Evolutionary conservation across 805 yeast genomes (phyloP).

Genomic region (Candida endomychidarum): DNA sequence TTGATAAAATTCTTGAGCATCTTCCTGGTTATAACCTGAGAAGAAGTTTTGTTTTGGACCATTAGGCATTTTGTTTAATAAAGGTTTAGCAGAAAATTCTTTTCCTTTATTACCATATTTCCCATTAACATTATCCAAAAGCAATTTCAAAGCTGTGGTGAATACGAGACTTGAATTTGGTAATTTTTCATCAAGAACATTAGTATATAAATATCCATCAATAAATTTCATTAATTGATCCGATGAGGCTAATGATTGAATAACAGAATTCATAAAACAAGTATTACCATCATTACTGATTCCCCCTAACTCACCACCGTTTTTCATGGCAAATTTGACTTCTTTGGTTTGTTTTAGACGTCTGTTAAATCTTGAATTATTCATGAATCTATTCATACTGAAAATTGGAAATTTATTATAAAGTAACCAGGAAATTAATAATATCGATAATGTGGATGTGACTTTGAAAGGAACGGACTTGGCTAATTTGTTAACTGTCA

Average conservation of each 20-base stretch:
- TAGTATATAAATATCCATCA: slow-evolving; percentile 34
- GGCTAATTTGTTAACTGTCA: slow-evolving; percentile 2
- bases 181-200: slow-evolving; percentile 14
- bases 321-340: slow-evolving; percentile 43
- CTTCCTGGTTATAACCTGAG: slow-evolving; percentile 88
- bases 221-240: slow-evolving; percentile 57
- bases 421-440: slow-evolving; percentile 5
- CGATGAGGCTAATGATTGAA: slow-evolving; percentile 80
- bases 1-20: slow-evolving; percentile 95
- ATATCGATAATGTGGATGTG: slow-evolving; percentile 9
- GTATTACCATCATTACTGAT: slow-evolving; percentile 89
- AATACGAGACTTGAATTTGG: slow-evolving; percentile 39
- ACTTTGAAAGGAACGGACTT: slow-evolving; percentile 11
- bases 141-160: slow-evolving; percentile 50
- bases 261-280: slow-evolving; percentile 89
- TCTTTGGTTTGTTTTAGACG: slow-evolving; percentile 23
- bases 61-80: slow-evolving; percentile 69
- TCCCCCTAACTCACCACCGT: slow-evolving; percentile 83
- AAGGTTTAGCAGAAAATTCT: slow-evolving; percentile 58
- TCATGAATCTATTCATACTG: slow-evolving; percentile 9
- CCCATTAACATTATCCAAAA: slow-evolving; percentile 61
- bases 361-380: slow-evolving; percentile 12
- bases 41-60: slow-evolving; percentile 78
- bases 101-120: slow-evolving; percentile 50
- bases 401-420: slow-evolving; percentile 5